Percentiles rank a stretch among this genome's conserved stretches.
Evolutionary conservation across 2,329 filamentous ascomycete species (phyloP).

Genomic region (Plenodomus tracheiphilus): DNA sequence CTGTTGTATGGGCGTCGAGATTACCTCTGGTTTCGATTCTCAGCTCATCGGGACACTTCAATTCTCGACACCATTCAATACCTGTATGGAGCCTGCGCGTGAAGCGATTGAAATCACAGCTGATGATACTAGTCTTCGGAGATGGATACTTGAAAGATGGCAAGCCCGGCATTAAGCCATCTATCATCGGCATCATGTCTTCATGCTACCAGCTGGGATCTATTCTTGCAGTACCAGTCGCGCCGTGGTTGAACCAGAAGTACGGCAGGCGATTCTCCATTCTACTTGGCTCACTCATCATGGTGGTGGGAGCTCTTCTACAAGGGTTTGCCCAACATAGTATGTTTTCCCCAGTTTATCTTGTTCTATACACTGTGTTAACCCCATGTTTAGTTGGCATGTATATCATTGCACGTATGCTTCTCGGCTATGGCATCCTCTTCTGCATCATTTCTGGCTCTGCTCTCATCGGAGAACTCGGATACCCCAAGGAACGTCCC

Average conservation of each 20-base stretch:
- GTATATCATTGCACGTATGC: conserved; percentile 63
- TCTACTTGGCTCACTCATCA: conserved; percentile 61
- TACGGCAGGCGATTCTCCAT: conserved; percentile 61
- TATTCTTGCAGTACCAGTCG: conserved; percentile 38
- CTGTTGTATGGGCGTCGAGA: conserved; percentile 45
- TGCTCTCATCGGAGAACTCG: conserved; percentile 62
- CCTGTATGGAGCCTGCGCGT: conserved; percentile 21
- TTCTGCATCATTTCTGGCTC: conserved; percentile 63
- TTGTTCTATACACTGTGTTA: conserved; percentile 1
- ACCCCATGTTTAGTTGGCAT: conserved; percentile 48
- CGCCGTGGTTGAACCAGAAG: conserved; percentile 36
- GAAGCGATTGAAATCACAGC: not conserved
- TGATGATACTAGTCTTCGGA: conserved; percentile 33
- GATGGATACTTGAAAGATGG: conserved; percentile 25
- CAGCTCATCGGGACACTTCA: conserved; percentile 44
- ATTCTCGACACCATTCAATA: conserved; percentile 40
- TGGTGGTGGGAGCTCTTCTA: conserved; percentile 62
- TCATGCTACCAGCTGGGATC: conserved; percentile 43
- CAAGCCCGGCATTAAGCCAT: conserved; percentile 26
- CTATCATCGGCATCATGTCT: conserved; percentile 40
- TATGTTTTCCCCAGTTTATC: conserved; percentile 10
- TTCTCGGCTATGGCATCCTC: conserved; percentile 65
- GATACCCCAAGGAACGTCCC: conserved; percentile 63
- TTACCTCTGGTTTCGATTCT: conserved; percentile 45
- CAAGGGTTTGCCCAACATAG: conserved; percentile 54